phyloP scores from a whole-genome alignment of 805 yeast species.

The Candida berthetii region DNA sequence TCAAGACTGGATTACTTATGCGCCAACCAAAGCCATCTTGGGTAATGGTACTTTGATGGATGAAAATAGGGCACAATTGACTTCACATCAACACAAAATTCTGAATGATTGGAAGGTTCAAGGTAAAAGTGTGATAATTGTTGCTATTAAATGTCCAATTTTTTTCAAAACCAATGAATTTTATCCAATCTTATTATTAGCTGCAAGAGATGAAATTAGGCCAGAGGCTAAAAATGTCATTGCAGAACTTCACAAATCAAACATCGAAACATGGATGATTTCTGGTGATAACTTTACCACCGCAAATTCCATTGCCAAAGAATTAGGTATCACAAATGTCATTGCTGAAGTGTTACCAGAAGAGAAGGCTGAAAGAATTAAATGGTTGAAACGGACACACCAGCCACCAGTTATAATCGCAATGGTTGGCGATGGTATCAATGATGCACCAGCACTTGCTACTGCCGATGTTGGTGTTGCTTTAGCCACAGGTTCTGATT shows the following conservation, averaged over 20 bases:
- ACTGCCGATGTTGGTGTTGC: constrained; percentile 77
- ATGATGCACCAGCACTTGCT: constrained; percentile 77
- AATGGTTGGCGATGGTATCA: constrained; percentile 82
- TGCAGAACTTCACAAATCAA: constrained; percentile 27
- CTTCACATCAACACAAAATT: constrained; percentile 25
- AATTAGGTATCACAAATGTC: constrained; percentile 55
- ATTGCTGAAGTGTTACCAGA: constrained; percentile 71
- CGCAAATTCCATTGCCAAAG: constrained; percentile 59
- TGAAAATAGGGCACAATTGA: constrained; percentile 37
- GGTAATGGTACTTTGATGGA: constrained; percentile 59
- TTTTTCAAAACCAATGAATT: constrained; percentile 23
- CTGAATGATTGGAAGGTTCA: constrained; percentile 51
- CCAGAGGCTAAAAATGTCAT: constrained; percentile 53
- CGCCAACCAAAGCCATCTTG: constrained; percentile 32
- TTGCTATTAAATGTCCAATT: constrained; percentile 34
- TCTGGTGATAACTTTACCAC: constrained; percentile 69
- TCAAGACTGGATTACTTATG: constrained; percentile 25
- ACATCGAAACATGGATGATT: constrained; percentile 65
- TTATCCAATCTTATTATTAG: constrained; percentile 41
- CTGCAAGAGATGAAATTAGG: constrained; percentile 55
- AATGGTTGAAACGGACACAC: constrained; percentile 43
- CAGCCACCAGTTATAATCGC: constrained; percentile 31
- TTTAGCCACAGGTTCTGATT: constrained; percentile 68
- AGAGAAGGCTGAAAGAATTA: constrained; percentile 58
- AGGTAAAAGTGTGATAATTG: constrained; percentile 57